Percentiles rank a stretch among this genome's conserved stretches.
Evolutionary conservation across 1,284 basidiomycete genomes (phyloP).

Genomic region (Apiotrichum mycotoxinovorans): DNA sequence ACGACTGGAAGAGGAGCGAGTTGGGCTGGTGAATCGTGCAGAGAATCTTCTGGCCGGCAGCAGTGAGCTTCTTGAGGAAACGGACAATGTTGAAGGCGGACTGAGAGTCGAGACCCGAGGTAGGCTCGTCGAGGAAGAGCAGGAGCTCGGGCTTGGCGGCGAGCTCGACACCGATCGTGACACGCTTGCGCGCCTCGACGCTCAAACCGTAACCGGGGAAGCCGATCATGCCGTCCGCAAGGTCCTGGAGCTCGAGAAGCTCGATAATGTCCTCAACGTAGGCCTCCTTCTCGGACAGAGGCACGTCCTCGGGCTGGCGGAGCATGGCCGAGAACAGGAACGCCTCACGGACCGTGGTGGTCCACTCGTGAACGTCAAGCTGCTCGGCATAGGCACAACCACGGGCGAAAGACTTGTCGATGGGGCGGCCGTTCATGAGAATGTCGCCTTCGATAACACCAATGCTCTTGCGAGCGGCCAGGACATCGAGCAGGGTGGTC

Average conservation of each 20-base stretch:
- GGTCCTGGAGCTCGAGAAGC: constrained; percentile 54
- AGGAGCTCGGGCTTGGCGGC: constrained; percentile 59
- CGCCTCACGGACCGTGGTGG: constrained; percentile 62
- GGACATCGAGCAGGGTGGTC: constrained; percentile 56
- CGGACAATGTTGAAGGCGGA: constrained; percentile 57
- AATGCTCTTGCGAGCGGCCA: constrained; percentile 56
- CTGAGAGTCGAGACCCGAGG: constrained; percentile 59
- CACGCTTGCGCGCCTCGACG: constrained; percentile 57
- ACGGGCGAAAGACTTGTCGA: constrained; percentile 51
- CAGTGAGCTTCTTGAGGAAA: constrained; percentile 54
- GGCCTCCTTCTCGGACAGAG: constrained; percentile 55
- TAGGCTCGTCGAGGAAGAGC: constrained; percentile 58
- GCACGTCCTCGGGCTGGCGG: constrained; percentile 55
- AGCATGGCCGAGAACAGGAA: constrained; percentile 60
- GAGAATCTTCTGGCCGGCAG: constrained; percentile 63
- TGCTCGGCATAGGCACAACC: constrained; percentile 57
- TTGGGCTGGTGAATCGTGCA: constrained; percentile 53
- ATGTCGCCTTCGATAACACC: constrained; percentile 55
- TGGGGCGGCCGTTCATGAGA: constrained; percentile 54
- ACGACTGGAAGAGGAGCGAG: constrained; percentile 56
- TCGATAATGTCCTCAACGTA: constrained; percentile 57
- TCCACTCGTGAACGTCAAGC: constrained; percentile 77
- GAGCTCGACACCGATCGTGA: constrained; percentile 61
- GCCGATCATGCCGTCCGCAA: constrained; percentile 54
- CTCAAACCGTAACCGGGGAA: constrained; percentile 55